Percentiles rank a stretch among this genome's conserved stretches.
Conservation (phyloP, 192 early-diverging fungal genomes). For the Rhizoclosmatium globosum region DNA sequence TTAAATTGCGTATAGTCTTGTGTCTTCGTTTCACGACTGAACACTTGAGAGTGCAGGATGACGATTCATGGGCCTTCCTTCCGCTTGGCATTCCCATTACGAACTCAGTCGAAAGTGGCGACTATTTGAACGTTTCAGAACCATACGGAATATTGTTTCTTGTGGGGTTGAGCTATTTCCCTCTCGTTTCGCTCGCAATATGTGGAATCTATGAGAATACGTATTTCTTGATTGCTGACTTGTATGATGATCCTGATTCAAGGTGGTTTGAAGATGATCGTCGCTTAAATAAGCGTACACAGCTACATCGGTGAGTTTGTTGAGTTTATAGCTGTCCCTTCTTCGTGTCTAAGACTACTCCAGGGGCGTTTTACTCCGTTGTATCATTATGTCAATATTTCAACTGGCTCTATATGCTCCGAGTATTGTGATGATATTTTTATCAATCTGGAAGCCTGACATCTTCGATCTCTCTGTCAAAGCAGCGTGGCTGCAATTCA, state of each 20-base stretch:
- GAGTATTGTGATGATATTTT: neutral
- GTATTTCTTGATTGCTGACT: conserved; percentile 22
- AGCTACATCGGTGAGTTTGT: neutral
- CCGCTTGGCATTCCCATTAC: conserved; percentile 8
- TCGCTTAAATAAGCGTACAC: neutral
- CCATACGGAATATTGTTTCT: conserved; percentile 6
- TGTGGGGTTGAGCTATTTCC: conserved; percentile 4
- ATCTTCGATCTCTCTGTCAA: neutral
- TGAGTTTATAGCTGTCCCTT: no score
- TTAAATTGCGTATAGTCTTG: neutral
- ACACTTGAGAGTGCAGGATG: neutral
- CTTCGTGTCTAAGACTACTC: neutral
- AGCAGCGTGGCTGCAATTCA: neutral
- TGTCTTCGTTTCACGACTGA: neutral
- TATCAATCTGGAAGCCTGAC: neutral
- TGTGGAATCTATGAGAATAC: conserved; percentile 34
- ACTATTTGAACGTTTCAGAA: neutral
- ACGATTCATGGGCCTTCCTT: neutral
- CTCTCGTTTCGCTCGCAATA: neutral
- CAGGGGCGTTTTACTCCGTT: conserved; percentile 20
- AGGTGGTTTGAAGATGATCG: neutral
- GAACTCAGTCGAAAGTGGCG: neutral
- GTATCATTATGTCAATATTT: conserved; percentile 20
- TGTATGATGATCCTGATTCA: neutral
- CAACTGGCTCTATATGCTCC: conserved; percentile 12